phyloP scores from a whole-genome alignment of 1,139 yeast genomes.

The Debaryomycetaceae sp. region DNA sequence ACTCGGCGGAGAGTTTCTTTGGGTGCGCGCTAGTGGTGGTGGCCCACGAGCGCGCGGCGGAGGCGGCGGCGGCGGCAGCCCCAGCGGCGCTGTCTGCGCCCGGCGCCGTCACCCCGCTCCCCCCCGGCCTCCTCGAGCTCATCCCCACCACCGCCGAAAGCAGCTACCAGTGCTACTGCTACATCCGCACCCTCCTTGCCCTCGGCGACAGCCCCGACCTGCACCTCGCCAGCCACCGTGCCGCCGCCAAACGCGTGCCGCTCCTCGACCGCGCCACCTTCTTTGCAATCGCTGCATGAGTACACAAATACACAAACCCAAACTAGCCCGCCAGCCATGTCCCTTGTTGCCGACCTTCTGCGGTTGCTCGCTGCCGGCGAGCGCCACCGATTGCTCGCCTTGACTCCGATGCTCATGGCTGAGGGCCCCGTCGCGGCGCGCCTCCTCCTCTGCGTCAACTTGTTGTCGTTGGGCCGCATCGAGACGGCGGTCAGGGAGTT shows the following conservation, averaged over 20 bases:
- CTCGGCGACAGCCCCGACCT: conserved; percentile 26
- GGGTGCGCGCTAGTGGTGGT: conserved; percentile 30
- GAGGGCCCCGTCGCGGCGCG: conserved; percentile 11
- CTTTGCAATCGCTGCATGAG: conserved; percentile 14
- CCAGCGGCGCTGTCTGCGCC: conserved; percentile 3
- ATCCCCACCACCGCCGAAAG: conserved; percentile 15
- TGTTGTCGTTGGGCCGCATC: conserved; percentile 23
- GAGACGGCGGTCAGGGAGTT: conserved; percentile 24
- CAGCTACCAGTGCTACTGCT: conserved; percentile 32
- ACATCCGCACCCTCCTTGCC: conserved; percentile 25
- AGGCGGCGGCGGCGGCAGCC: no score
- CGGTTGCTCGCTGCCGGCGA: conserved; percentile 8
- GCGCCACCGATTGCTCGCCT: conserved; percentile 10
- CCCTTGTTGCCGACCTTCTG: conserved; percentile 9
- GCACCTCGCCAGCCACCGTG: conserved; percentile 25
- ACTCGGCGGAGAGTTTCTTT: conserved; percentile 30
- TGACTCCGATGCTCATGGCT: conserved; percentile 9
- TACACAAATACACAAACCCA: conserved; percentile 8
- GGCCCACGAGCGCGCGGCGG: conserved; percentile 30
- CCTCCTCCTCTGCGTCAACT: conserved; percentile 17
- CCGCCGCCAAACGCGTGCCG: conserved; percentile 24
- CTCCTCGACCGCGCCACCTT: conserved; percentile 15
- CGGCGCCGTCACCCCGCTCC: conserved; percentile 15
- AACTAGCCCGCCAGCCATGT: conserved; percentile 1
- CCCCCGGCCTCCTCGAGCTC: conserved; percentile 16